Evolutionary conservation across 2,329 filamentous ascomycete genomes (phyloP).

Genomic region (Alternaria gaisen): DNA sequence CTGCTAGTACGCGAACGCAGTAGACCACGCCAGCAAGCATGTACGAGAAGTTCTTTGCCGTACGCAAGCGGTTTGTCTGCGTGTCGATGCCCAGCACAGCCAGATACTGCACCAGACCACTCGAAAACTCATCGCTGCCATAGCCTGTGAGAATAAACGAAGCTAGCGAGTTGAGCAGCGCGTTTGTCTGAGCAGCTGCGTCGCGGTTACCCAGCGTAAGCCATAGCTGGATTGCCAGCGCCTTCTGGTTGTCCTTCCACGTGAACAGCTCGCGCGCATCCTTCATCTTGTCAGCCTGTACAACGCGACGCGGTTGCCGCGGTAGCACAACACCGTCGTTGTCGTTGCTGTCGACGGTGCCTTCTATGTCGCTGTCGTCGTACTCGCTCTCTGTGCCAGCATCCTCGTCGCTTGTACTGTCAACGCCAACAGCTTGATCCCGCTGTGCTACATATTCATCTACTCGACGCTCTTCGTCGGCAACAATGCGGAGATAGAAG

Average conservation of each 20-base stretch:
- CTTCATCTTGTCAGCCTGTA: constrained; percentile 13
- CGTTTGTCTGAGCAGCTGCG: constrained; percentile 4
- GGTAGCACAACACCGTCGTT: constrained; percentile 9
- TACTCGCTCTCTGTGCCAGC: constrained; percentile 12
- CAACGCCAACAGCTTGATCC: no score
- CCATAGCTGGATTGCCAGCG: constrained; percentile 17
- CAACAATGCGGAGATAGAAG: no score
- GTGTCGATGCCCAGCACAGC: constrained; percentile 4
- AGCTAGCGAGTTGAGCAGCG: constrained; percentile 6
- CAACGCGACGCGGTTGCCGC: not conserved
- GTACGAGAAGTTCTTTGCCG: constrained; percentile 23
- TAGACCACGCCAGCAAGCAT: constrained; percentile 29
- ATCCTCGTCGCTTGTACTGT: no score
- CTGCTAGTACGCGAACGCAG: constrained; percentile 24
- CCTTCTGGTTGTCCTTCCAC: constrained; percentile 18
- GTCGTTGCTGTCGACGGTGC: constrained; percentile 8
- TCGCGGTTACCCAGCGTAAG: constrained; percentile 8
- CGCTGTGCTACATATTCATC: no score
- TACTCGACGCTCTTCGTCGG: no score
- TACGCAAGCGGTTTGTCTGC: constrained; percentile 14
- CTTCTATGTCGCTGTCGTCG: constrained; percentile 9
- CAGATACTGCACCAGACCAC: constrained; percentile 2
- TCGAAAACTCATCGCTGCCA: not conserved
- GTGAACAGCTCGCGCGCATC: constrained; percentile 20
- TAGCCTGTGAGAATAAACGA: constrained; percentile 11